A percentile compares a stretch with the other conserved stretches of the same genome.
Evolutionary conservation across 495 filamentous ascomycete species (phyloP).

Genomic region (Massariosphaeria phaeospora): DNA sequence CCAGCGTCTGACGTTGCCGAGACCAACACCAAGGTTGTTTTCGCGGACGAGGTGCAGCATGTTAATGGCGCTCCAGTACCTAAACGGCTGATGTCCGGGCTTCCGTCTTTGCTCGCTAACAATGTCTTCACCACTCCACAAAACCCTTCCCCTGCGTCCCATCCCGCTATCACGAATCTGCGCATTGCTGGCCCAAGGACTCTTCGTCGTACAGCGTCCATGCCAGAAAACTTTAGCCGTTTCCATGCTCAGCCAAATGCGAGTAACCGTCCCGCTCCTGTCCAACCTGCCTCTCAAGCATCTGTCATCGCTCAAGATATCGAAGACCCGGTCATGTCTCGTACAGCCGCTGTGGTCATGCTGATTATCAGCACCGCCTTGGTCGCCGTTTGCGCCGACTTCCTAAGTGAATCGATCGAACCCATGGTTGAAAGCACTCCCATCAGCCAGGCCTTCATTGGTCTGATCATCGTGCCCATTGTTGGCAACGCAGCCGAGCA

Average conservation of each 20-base stretch:
- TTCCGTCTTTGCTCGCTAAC: conserved; percentile 59
- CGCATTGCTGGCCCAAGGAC: conserved; percentile 46
- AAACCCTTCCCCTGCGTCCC: conserved; percentile 23
- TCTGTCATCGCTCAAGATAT: background rate
- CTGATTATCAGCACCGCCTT: conserved; percentile 71
- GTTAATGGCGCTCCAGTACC: conserved; percentile 37
- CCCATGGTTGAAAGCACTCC: conserved; percentile 59
- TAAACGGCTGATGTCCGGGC: conserved; percentile 48
- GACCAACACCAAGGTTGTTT: conserved; percentile 34
- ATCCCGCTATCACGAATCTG: conserved; percentile 11
- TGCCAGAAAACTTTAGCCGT: conserved; percentile 65
- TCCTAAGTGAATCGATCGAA: conserved; percentile 76
- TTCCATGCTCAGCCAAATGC: conserved; percentile 31
- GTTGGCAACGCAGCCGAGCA: conserved; percentile 92
- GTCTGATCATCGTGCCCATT: conserved; percentile 82
- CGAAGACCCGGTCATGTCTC: conserved; percentile 56
- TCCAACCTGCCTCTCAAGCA: background rate
- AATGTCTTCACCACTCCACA: conserved; percentile 53
- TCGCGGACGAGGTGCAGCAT: conserved; percentile 34
- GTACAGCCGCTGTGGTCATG: conserved; percentile 66
- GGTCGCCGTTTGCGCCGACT: conserved; percentile 82
- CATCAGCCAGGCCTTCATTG: conserved; percentile 76
- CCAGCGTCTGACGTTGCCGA: background rate
- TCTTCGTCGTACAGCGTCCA: conserved; percentile 71
- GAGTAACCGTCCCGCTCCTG: conserved; percentile 36